These are phyloP conservation scores for Umbilicus rupestris DNA, from an alignment of 164 flowering plant genomes.

Conservation along the genomic window DNA sequence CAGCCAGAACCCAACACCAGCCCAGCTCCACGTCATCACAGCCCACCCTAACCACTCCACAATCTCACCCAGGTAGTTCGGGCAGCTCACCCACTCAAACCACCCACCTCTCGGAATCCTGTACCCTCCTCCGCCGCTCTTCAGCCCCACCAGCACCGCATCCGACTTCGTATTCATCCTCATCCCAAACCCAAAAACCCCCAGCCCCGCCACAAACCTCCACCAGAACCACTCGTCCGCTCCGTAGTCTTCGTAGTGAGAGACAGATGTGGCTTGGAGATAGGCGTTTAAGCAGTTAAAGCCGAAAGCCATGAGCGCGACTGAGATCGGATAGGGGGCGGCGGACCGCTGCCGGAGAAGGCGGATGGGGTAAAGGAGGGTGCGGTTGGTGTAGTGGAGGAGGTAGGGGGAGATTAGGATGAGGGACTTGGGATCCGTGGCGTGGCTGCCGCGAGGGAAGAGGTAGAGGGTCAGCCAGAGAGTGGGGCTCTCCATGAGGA, in stretches of 20 bases:
- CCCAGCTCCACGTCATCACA: slow-evolving; percentile 77
- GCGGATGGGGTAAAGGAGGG: slow-evolving; percentile 63
- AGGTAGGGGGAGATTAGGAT: slow-evolving; percentile 52
- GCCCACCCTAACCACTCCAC: slow-evolving; percentile 95
- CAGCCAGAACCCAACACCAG: slow-evolving; percentile 60
- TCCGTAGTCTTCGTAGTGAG: not conserved
- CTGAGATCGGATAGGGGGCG: slow-evolving; percentile 37
- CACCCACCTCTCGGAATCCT: slow-evolving; percentile 1
- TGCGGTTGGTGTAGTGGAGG: slow-evolving; percentile 78
- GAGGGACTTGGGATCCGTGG: slow-evolving; percentile 34
- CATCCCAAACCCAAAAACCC: not conserved
- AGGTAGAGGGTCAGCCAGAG: slow-evolving; percentile 56
- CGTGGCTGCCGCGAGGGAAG: slow-evolving; percentile 53
- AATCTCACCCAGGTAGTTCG: slow-evolving; percentile 84
- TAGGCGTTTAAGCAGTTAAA: slow-evolving; percentile 67
- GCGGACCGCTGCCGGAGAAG: slow-evolving; percentile 17
- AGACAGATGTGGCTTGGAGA: not conserved
- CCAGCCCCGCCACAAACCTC: not conserved
- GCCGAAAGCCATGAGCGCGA: slow-evolving; percentile 53
- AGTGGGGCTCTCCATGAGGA: slow-evolving; percentile 84
- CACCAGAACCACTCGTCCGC: not conserved
- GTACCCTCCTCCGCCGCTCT: not conserved
- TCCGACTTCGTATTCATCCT: not conserved
- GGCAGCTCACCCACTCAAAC: slow-evolving; percentile 60
- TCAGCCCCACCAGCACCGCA: slow-evolving; percentile 3